A percentile compares a stretch with the other conserved stretches of the same genome.
Conservation (phyloP, 2,329 filamentous ascomycete genomes). For the Elsinoe fawcettii region DNA sequence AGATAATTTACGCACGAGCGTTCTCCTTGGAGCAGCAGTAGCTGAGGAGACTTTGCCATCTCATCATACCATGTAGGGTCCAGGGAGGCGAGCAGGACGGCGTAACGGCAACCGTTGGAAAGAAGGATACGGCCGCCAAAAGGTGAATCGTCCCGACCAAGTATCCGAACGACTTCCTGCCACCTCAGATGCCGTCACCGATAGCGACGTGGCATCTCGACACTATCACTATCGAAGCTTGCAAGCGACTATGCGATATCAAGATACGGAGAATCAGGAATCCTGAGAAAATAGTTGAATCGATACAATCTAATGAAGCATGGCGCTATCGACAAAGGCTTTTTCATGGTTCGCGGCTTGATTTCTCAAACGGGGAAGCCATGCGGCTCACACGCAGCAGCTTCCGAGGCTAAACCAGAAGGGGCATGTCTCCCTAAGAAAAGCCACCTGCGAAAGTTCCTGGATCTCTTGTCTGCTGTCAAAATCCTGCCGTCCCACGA, state of each 20-base stretch:
- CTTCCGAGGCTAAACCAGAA: neutral
- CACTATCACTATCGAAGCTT: neutral
- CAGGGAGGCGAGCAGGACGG: neutral
- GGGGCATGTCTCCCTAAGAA: neutral
- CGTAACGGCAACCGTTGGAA: neutral
- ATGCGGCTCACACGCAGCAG: neutral
- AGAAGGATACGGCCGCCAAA: neutral
- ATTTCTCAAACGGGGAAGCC: neutral
- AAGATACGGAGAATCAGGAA: neutral
- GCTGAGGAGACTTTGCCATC: neutral
- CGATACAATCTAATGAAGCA: neutral
- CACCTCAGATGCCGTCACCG: neutral
- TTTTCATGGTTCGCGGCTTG: neutral
- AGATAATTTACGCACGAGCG: neutral
- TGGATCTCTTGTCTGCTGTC: neutral
- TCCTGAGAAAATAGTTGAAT: slow-evolving; percentile 3
- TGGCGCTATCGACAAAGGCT: slow-evolving; percentile 5
- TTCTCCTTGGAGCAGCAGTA: neutral
- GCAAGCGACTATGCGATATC: neutral
- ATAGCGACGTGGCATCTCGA: neutral
- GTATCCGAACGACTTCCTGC: neutral
- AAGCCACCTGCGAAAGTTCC: slow-evolving; percentile 2
- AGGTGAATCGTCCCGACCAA: slow-evolving; percentile 1
- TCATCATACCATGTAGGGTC: neutral
- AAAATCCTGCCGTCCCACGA: slow-evolving; percentile 8